These are phyloP conservation scores for Arthroderma sp. DNA, from an alignment of 2,329 filamentous ascomycete genomes.

Conservation along the genomic window DNA sequence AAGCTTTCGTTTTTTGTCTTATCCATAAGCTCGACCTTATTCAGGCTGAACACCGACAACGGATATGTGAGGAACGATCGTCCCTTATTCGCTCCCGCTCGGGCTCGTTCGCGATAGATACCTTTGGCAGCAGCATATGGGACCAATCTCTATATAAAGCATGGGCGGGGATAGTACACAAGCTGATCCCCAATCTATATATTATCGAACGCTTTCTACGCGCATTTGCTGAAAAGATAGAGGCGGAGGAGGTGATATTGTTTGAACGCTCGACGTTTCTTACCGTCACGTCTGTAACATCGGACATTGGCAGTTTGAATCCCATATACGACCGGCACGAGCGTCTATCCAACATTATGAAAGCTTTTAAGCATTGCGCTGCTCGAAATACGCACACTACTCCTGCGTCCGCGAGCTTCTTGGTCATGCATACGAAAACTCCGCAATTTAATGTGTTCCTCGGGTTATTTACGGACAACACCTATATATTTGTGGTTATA, in stretches of 20 bases:
- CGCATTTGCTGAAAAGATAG: conserved; percentile 69
- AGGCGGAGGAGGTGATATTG: conserved; percentile 84
- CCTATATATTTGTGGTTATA: conserved; percentile 83
- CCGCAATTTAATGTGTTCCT: conserved; percentile 83
- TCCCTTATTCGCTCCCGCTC: conserved; percentile 64
- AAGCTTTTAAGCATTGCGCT: conserved; percentile 85
- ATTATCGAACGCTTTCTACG: conserved; percentile 78
- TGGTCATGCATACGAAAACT: conserved; percentile 37
- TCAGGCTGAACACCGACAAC: conserved; percentile 61
- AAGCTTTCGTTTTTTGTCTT: conserved; percentile 79
- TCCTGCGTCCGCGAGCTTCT: conserved; percentile 29
- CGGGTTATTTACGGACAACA: conserved; percentile 92
- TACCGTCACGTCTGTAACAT: conserved; percentile 84
- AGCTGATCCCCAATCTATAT: conserved; percentile 83
- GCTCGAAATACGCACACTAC: conserved; percentile 33
- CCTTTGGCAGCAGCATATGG: conserved; percentile 95
- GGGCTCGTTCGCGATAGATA: conserved; percentile 59
- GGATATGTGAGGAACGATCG: conserved; percentile 74
- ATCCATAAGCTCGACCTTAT: conserved; percentile 99
- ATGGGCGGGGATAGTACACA: conserved; percentile 96
- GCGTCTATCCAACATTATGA: conserved; percentile 91
- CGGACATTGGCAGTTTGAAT: conserved; percentile 60
- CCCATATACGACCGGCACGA: conserved; percentile 89
- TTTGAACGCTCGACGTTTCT: conserved; percentile 95
- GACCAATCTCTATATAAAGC: conserved; percentile 96